Conservation (phyloP, 495 filamentous ascomycete genomes). For the Entonaema liquescens region DNA sequence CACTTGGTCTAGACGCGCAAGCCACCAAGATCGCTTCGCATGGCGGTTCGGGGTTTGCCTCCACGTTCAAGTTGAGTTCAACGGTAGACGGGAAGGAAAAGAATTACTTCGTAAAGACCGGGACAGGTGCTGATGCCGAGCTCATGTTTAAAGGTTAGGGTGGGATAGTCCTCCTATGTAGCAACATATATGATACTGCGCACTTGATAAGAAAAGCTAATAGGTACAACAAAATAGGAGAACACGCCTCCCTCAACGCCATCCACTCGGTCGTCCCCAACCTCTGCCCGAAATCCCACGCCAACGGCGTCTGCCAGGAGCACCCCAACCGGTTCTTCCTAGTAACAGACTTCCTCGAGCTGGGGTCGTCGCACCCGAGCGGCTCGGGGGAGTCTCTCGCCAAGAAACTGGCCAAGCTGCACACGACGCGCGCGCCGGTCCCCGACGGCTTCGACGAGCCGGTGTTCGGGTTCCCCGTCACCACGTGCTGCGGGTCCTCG, state of each 20-base stretch:
- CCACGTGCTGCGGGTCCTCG: slow-evolving; percentile 86
- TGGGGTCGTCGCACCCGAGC: slow-evolving; percentile 52
- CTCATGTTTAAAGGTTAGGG: slow-evolving; percentile 75
- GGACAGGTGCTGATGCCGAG: slow-evolving; percentile 66
- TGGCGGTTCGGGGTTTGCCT: slow-evolving; percentile 78
- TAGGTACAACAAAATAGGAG: slow-evolving; percentile 58
- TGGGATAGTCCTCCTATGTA: background rate
- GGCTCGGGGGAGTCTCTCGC: slow-evolving; percentile 67
- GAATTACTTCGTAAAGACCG: slow-evolving; percentile 85
- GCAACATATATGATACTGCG: background rate
- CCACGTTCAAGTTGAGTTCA: slow-evolving; percentile 72
- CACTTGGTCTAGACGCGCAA: slow-evolving; percentile 71
- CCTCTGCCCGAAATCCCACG: slow-evolving; percentile 76
- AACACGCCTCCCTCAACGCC: slow-evolving; percentile 84
- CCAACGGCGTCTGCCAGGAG: slow-evolving; percentile 69
- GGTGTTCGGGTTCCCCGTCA: slow-evolving; percentile 81
- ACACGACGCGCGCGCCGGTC: slow-evolving; percentile 76
- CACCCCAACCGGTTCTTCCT: slow-evolving; percentile 69
- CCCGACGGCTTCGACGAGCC: slow-evolving; percentile 66
- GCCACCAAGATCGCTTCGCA: slow-evolving; percentile 66
- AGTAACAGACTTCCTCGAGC: slow-evolving; percentile 81
- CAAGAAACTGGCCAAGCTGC: slow-evolving; percentile 77
- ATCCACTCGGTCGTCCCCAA: slow-evolving; percentile 74
- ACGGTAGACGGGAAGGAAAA: slow-evolving; percentile 61
- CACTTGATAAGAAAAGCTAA: background rate